These are phyloP conservation scores for Eucalyptus erythrocorys DNA, from an alignment of 345 rosid genomes.

Conservation along the genomic window DNA sequence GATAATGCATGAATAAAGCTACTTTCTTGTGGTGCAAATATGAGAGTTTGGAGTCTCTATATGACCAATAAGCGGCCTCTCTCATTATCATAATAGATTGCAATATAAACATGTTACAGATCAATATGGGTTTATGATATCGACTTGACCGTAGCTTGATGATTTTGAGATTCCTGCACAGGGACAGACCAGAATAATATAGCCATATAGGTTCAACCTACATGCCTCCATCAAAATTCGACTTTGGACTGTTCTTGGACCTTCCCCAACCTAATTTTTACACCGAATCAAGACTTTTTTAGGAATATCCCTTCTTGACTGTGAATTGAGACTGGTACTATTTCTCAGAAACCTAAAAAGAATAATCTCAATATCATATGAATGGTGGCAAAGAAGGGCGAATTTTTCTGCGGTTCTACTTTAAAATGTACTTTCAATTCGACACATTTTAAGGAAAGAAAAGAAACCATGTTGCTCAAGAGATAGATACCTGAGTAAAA, in stretches of 20 bases:
- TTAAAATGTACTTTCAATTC: not conserved
- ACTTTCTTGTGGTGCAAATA: not conserved
- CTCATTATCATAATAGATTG: not conserved
- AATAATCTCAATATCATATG: not conserved
- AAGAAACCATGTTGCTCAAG: not conserved
- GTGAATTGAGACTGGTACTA: not conserved
- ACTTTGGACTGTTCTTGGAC: not conserved
- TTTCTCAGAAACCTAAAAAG: not conserved
- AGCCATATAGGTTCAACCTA: not conserved
- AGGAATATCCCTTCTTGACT: not conserved
- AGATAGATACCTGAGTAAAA: not conserved
- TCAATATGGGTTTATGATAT: not conserved
- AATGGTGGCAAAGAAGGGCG: not conserved
- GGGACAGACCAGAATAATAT: not conserved
- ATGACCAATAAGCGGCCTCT: not conserved
- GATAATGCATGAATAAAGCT: not conserved
- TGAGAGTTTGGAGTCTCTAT: not conserved
- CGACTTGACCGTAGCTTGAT: not conserved
- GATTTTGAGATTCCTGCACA: not conserved
- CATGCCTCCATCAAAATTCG: not conserved
- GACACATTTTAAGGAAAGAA: not conserved
- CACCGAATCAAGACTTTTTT: not conserved
- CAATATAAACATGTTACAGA: not conserved
- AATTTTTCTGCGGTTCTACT: not conserved
- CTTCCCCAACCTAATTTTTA: not conserved